Evolutionary conservation across 148 eudicot genomes (phyloP).

Genomic region (Fagopyrum tataricum): DNA sequence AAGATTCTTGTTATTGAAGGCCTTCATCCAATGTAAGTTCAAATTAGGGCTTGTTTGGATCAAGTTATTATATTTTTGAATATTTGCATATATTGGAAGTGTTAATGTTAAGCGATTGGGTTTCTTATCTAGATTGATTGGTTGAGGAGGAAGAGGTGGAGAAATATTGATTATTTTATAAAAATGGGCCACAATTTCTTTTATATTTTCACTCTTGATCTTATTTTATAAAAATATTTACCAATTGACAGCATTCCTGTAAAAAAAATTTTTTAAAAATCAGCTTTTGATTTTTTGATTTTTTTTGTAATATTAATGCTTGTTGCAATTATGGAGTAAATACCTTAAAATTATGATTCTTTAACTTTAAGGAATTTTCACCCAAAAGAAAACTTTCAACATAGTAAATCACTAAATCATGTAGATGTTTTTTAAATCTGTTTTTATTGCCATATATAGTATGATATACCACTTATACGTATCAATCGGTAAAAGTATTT

Average conservation of each 20-base stretch:
- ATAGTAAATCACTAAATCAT: background rate
- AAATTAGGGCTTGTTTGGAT: background rate
- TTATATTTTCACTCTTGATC: background rate
- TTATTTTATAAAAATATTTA: too few species aligned
- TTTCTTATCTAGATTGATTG: constrained; percentile 1
- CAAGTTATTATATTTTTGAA: background rate
- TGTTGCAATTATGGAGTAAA: background rate
- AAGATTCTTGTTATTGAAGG: constrained; percentile 98
- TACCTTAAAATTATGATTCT: background rate
- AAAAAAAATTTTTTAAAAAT: too few species aligned
- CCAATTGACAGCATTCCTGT: too few species aligned
- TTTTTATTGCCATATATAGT: background rate
- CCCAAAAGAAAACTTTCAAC: too few species aligned
- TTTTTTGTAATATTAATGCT: too few species aligned
- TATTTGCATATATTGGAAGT: too few species aligned
- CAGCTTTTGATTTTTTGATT: background rate
- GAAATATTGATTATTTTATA: background rate
- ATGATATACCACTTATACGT: too few species aligned
- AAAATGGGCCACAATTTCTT: constrained; percentile 8
- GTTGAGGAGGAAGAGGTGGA: background rate
- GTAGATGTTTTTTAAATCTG: background rate
- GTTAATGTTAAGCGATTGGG: background rate
- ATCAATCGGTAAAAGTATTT: background rate
- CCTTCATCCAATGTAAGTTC: constrained; percentile 91
- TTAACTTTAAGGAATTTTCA: too few species aligned